Evolutionary conservation across 768 basidiomycete species (phyloP).

Genomic region (Lenzites betulinus): DNA sequence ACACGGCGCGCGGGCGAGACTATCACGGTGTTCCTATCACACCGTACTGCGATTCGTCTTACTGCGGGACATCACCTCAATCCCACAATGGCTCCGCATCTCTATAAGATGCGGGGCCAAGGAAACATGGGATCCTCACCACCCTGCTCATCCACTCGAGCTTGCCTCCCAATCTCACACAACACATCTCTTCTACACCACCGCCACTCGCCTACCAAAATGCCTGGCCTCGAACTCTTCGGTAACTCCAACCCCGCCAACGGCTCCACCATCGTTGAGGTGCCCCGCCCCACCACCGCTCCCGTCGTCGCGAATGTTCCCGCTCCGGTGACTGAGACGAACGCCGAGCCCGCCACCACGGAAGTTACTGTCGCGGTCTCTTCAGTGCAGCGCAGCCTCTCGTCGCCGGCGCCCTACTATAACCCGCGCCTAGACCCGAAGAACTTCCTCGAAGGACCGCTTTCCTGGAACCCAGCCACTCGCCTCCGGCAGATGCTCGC

Average conservation of each 20-base stretch:
- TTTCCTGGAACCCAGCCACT: conserved; percentile 69
- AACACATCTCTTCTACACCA: conserved; percentile 12
- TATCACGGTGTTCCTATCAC: background rate
- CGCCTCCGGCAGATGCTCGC: conserved; percentile 57
- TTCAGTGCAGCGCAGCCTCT: conserved; percentile 11
- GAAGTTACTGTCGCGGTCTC: background rate
- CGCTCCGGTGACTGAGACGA: conserved; percentile 2
- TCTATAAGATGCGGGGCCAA: background rate
- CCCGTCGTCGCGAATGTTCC: background rate
- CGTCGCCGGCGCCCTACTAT: conserved; percentile 45
- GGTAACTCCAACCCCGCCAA: conserved; percentile 25
- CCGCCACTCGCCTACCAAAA: conserved; percentile 10
- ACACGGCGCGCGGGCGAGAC: background rate
- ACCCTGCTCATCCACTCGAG: conserved; percentile 5
- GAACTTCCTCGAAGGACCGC: conserved; percentile 67
- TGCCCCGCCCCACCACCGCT: conserved; percentile 2
- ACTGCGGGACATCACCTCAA: background rate
- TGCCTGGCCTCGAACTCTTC: conserved; percentile 33
- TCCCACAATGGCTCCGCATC: background rate
- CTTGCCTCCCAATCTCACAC: background rate
- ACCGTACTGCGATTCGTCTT: background rate
- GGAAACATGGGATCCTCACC: background rate
- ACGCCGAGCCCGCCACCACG: background rate
- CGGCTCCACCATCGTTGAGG: conserved; percentile 21
- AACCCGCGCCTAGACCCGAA: conserved; percentile 70